Percentiles rank a stretch among this genome's conserved stretches.
phyloP scores from a whole-genome alignment of 495 filamentous ascomycete genomes.

The Aspergillus nidulans region DNA sequence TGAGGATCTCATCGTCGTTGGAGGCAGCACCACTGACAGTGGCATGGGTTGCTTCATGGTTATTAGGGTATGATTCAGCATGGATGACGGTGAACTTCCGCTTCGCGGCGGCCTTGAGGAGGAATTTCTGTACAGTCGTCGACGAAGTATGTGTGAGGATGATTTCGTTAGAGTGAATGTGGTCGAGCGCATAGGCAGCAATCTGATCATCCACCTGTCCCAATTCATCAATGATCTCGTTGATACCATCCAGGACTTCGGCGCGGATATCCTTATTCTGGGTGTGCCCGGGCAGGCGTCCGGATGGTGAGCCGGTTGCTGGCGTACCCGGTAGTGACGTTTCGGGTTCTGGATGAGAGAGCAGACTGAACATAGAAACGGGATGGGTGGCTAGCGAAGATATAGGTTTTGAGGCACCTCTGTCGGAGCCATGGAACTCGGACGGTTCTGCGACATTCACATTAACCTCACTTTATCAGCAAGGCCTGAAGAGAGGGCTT shows the following conservation, averaged over 20 bases:
- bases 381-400: constrained; percentile 50
- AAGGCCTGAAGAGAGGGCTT: constrained; percentile 11
- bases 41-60: constrained; percentile 56
- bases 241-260: constrained; percentile 84
- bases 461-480: not conserved
- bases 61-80: constrained; percentile 66
- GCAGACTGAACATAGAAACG: constrained; percentile 80
- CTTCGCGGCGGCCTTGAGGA: constrained; percentile 76
- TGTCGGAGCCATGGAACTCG: constrained; percentile 35
- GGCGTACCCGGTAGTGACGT: constrained; percentile 44
- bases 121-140: constrained; percentile 77
- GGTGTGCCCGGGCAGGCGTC: constrained; percentile 30
- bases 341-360: constrained; percentile 54
- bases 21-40: constrained; percentile 50
- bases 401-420: constrained; percentile 49
- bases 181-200: constrained; percentile 74
- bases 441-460: constrained; percentile 25
- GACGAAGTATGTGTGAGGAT: constrained; percentile 81
- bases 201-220: constrained; percentile 86
- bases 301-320: constrained; percentile 37
- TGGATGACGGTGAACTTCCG: constrained; percentile 84
- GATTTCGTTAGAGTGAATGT: constrained; percentile 86
- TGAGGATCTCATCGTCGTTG: constrained; percentile 44
- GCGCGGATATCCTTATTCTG: constrained; percentile 62
- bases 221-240: constrained; percentile 89